Conservation (phyloP, 2,329 filamentous ascomycete genomes). For the Fusarium citri region DNA sequence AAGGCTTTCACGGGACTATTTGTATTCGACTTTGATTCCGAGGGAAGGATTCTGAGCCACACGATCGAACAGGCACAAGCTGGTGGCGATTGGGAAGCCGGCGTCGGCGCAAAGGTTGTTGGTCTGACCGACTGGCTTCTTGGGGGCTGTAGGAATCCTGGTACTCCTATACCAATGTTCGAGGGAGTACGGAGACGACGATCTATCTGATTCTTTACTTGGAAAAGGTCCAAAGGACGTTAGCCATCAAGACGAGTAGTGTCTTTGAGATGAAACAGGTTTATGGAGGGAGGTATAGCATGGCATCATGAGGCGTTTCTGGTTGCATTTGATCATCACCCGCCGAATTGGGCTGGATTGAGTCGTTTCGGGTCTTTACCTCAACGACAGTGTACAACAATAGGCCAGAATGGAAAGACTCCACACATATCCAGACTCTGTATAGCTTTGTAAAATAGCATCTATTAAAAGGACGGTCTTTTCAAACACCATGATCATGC, state of each 20-base stretch:
- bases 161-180: conserved; percentile 53
- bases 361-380: conserved; percentile 11
- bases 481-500: not conserved
- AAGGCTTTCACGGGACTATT: conserved; percentile 92
- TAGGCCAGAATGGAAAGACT: conserved; percentile 37
- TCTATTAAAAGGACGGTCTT: conserved; percentile 5
- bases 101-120: conserved; percentile 83
- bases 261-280: not conserved
- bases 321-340: conserved; percentile 30
- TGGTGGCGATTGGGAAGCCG: conserved; percentile 83
- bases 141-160: conserved; percentile 70
- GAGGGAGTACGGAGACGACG: conserved; percentile 46
- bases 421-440: conserved; percentile 37
- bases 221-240: not conserved
- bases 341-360: conserved; percentile 10
- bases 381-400: conserved; percentile 43
- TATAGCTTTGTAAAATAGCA: conserved; percentile 38
- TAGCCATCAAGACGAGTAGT: not conserved
- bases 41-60: conserved; percentile 86
- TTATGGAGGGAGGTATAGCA: conserved; percentile 1
- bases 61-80: conserved; percentile 95
- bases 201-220: conserved; percentile 21
- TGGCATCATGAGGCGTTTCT: conserved; percentile 34
- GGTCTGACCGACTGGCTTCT: conserved; percentile 95
- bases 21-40: conserved; percentile 92